These are phyloP conservation scores for Cytospora mali DNA, from an alignment of 2,329 filamentous ascomycete genomes.

Conservation along the genomic window DNA sequence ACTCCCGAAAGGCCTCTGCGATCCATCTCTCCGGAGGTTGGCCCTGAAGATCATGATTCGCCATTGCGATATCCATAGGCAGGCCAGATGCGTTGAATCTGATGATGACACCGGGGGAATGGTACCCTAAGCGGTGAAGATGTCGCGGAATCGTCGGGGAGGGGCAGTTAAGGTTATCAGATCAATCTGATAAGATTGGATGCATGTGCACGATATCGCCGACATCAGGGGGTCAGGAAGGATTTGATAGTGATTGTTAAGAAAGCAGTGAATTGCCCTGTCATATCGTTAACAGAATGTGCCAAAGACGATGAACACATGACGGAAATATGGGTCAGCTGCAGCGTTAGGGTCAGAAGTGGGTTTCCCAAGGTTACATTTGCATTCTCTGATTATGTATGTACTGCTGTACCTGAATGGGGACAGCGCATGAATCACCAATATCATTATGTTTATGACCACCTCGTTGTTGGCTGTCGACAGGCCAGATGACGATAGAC, in stretches of 20 bases:
- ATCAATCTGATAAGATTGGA: constrained; percentile 25
- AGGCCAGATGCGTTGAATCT: background rate
- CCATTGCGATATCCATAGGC: constrained; percentile 7
- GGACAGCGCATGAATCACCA: no score
- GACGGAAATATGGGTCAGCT: background rate
- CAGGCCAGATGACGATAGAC: no score
- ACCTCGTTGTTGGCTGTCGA: no score
- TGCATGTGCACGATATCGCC: background rate
- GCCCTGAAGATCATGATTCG: background rate
- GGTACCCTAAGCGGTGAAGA: background rate
- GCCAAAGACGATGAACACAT: no score
- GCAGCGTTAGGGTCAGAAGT: background rate
- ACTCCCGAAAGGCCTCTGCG: background rate
- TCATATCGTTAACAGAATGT: no score
- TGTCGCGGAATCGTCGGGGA: constrained; percentile 7
- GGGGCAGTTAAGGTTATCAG: constrained; percentile 14
- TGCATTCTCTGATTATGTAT: no score
- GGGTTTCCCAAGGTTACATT: background rate
- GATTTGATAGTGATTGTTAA: background rate
- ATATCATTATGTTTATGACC: no score
- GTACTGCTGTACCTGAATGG: no score
- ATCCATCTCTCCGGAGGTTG: background rate
- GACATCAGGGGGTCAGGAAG: background rate
- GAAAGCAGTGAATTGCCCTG: no score
- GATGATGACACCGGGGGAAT: background rate